Conservation (phyloP, 2,329 filamentous ascomycete genomes). For the Eutypella sp. region DNA sequence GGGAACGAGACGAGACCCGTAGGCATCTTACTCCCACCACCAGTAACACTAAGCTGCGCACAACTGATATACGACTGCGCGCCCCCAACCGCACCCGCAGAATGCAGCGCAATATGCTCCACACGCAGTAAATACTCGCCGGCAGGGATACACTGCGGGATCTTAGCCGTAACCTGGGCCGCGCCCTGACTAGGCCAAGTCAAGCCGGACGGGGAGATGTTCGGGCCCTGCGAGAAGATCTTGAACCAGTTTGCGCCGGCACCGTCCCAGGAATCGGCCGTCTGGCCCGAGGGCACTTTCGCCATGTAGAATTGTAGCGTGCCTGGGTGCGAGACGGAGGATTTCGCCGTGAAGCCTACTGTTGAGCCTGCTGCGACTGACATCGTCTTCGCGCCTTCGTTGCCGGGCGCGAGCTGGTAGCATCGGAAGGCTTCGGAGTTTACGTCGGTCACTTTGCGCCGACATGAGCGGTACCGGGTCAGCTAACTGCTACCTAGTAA, state of each 20-base stretch:
- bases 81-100: conserved; percentile 33
- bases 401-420: conserved; percentile 40
- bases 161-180: conserved; percentile 31
- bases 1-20: conserved; percentile 35
- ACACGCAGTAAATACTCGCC: conserved; percentile 45
- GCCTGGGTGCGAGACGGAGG: conserved; percentile 38
- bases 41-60: conserved; percentile 34
- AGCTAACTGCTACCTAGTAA: not conserved
- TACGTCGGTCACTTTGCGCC: conserved; percentile 40
- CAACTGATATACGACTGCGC: conserved; percentile 42
- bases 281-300: conserved; percentile 33
- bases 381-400: conserved; percentile 35
- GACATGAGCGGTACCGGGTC: not conserved
- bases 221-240: conserved; percentile 38
- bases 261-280: conserved; percentile 33
- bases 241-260: conserved; percentile 37
- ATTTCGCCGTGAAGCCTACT: conserved; percentile 38
- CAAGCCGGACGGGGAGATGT: conserved; percentile 29
- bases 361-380: conserved; percentile 39
- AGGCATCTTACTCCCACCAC: conserved; percentile 35
- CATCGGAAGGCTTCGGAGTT: conserved; percentile 44
- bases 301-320: conserved; percentile 36
- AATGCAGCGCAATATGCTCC: conserved; percentile 45
- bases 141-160: conserved; percentile 39
- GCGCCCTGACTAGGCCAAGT: conserved; percentile 37